Percentiles rank a stretch among this genome's conserved stretches.
Conservation (phyloP, 495 filamentous ascomycete species). For the Cenococcum geophilum region DNA sequence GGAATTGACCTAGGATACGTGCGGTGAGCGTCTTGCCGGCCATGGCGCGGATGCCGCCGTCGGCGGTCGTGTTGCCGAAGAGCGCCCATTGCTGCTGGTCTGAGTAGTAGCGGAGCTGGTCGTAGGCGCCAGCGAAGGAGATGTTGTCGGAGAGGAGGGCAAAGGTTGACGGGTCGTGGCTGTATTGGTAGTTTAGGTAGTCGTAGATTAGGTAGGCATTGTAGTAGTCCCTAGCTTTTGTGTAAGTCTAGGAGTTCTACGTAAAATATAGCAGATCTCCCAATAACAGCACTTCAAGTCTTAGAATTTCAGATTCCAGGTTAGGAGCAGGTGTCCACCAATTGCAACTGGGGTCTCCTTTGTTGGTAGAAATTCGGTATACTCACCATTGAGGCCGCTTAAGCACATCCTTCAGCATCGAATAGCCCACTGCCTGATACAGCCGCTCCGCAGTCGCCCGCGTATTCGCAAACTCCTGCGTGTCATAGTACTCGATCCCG, state of each 20-base stretch:
- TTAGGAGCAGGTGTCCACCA: not conserved
- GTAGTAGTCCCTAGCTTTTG: conserved; percentile 40
- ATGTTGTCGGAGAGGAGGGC: conserved; percentile 41
- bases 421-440: conserved; percentile 45
- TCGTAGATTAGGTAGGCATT: conserved; percentile 63
- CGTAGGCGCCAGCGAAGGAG: conserved; percentile 40
- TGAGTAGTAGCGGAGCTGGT: conserved; percentile 56
- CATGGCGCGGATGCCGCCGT: conserved; percentile 51
- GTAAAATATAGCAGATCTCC: not conserved
- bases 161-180: conserved; percentile 59
- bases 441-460: conserved; percentile 42
- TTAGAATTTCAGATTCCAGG: not conserved
- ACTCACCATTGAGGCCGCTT: conserved; percentile 14
- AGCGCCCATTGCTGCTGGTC: conserved; percentile 55
- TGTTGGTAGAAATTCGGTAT: not conserved
- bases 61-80: conserved; percentile 47
- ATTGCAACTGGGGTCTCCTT: too few relatives aligned
- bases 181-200: conserved; percentile 61
- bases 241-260: not conserved
- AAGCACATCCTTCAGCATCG: conserved; percentile 33
- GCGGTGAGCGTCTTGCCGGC: conserved; percentile 62
- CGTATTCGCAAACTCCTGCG: conserved; percentile 37
- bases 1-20: conserved; percentile 53
- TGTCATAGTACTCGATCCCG: conserved; percentile 40
- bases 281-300: too few relatives aligned